Conservation (phyloP, 140 eudicot genomes). For the Oenanthe javanica region DNA sequence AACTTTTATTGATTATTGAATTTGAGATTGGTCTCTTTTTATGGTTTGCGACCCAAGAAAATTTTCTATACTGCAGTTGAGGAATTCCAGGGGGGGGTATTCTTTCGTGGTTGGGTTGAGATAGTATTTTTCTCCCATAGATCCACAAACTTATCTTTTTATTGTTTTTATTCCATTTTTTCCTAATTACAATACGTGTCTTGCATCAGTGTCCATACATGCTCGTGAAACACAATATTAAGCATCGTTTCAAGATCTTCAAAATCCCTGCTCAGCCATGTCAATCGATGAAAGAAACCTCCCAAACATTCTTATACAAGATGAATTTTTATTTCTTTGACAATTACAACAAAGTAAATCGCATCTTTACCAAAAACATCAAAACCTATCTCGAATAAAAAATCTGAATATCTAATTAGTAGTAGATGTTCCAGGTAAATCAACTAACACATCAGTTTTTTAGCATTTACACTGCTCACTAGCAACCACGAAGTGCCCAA, state of each 20-base stretch:
- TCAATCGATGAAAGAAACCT: background rate
- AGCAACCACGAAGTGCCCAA: too few relatives aligned
- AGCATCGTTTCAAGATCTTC: background rate
- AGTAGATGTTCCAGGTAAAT: background rate
- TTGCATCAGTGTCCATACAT: background rate
- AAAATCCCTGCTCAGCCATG: background rate
- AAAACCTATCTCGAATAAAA: background rate
- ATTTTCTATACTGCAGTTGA: background rate
- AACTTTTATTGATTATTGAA: background rate
- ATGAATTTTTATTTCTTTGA: background rate
- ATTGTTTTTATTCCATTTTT: background rate
- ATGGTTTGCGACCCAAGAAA: background rate
- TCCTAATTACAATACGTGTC: background rate
- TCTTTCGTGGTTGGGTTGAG: background rate
- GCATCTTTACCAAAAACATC: background rate
- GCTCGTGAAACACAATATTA: background rate
- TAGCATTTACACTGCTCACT: too few relatives aligned
- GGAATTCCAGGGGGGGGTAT: too few relatives aligned
- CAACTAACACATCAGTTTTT: background rate
- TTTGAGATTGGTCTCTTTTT: background rate
- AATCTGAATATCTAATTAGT: background rate
- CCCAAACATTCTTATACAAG: background rate
- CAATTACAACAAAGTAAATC: background rate
- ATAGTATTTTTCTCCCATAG: background rate
- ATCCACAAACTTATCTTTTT: too few relatives aligned